Evolutionary conservation across 805 yeast species (phyloP).

Genomic region (Metschnikowia aberdeeniae): DNA sequence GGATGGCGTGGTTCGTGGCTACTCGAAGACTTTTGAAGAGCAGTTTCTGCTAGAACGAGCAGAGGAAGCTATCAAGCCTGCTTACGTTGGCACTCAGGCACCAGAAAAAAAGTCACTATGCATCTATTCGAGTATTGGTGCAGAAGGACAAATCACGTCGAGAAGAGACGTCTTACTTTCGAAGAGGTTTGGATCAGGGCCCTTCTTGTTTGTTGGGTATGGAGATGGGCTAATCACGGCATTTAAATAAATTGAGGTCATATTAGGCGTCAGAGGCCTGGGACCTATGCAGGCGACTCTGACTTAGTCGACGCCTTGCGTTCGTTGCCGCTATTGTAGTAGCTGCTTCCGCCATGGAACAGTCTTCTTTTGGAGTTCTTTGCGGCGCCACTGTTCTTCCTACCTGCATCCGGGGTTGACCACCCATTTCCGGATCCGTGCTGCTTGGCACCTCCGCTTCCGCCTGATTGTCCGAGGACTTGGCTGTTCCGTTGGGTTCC

Average conservation of each 20-base stretch:
- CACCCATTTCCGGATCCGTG: background rate
- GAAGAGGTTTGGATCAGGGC: slow-evolving; percentile 9
- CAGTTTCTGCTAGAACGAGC: slow-evolving; percentile 8
- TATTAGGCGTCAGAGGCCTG: background rate
- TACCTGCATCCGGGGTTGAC: background rate
- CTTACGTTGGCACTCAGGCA: slow-evolving; percentile 2
- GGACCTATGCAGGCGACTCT: slow-evolving; percentile 1
- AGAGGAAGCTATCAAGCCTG: slow-evolving; percentile 13
- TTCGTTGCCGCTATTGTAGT: slow-evolving; percentile 9
- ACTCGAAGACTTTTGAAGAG: slow-evolving; percentile 5
- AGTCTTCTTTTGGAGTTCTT: slow-evolving; percentile 28
- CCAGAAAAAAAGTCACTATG: slow-evolving; percentile 16
- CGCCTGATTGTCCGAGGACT: background rate
- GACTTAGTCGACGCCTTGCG: slow-evolving; percentile 5
- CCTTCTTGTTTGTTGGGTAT: slow-evolving; percentile 46
- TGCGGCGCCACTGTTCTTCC: slow-evolving; percentile 33
- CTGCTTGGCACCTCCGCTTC: background rate
- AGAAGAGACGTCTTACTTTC: slow-evolving; percentile 9
- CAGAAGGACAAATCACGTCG: background rate
- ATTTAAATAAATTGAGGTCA: slow-evolving; percentile 3
- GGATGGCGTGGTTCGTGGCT: slow-evolving; percentile 46
- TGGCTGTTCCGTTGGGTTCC: background rate
- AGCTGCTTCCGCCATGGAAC: slow-evolving; percentile 26
- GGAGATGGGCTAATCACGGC: slow-evolving; percentile 52
- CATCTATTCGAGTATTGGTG: slow-evolving; percentile 5